Evolutionary conservation across 306 rosid genomes (phyloP), one percentile per base, ranked within the genome.

Genomic region (Ochetophila trinervis): DNA sequence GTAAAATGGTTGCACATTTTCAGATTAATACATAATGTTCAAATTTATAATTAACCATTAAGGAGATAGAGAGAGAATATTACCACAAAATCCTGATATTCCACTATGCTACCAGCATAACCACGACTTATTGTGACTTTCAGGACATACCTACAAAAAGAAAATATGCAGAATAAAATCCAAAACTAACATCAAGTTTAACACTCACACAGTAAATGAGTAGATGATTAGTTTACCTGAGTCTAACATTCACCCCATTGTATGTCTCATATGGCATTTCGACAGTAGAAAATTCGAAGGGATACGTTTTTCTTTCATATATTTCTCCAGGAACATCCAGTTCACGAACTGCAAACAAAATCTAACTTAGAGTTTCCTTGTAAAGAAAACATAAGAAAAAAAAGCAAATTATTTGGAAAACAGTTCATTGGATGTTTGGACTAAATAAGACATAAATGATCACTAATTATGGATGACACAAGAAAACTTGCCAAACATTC

Each of bases 181-280:
- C 75, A 50, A 50, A 50, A 8, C 22, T 6, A 73, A 52, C 51
- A 58, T 68, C 54, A 68, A 37, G 72, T 32, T 66, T 54, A 47
- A 53, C 57, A 62, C 35, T 23, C 37, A 51, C 60, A 37, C 22
- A 50, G 45, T 6, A 36, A 24, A 57, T 57, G 42, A 36, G 3
- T 14, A 4, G 2, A 54, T 15, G 18, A 42, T 2, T 14, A 22
- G 63, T 40, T 70, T 81, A 93, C 99, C 99, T 93, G 49, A 93
- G 96, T 66, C 97, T 82, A 77, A 93, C 99, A 81, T 93, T 87
- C 71, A 86, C 96, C 71, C 99, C 99, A 70, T 89, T 93, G 85
- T 93, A 93, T 34, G 96, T 83, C 81, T 93, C 99, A 66, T 93
- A 90, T 21, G 99, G 99, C 99, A 93, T 93, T 78, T 93, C 99